Percentiles rank a stretch among this genome's conserved stretches.
phyloP scores from a whole-genome alignment of 2,329 filamentous ascomycete genomes.

The Aureobasidium sp. region DNA sequence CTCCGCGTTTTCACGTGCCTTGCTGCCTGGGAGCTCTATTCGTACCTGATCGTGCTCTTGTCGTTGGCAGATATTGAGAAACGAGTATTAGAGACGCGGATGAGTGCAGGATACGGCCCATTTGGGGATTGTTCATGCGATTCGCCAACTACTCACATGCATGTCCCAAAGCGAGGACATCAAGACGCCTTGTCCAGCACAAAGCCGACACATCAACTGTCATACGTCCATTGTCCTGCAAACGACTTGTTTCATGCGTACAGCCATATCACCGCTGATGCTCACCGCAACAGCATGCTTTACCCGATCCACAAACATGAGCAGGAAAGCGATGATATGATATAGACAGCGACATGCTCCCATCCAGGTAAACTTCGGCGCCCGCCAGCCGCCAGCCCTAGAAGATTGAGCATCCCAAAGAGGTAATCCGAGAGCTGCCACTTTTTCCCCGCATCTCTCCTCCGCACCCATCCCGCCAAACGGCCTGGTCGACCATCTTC shows the following conservation, averaged over 20 bases:
- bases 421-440: not conserved
- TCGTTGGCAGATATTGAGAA: not conserved
- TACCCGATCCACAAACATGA: not conserved
- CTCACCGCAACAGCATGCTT: not conserved
- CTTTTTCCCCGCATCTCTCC: not conserved
- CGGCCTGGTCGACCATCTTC: not conserved
- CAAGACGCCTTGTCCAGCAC: not conserved
- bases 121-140: not conserved
- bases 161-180: too few relatives aligned
- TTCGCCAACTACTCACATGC: not conserved
- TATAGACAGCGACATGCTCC: not conserved
- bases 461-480: not conserved
- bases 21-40: not conserved
- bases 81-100: too few relatives aligned
- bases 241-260: not conserved
- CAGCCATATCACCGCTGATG: not conserved
- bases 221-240: not conserved
- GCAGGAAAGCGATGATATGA: not conserved
- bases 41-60: not conserved
- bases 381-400: not conserved
- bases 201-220: not conserved
- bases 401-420: not conserved
- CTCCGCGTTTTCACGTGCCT: not conserved
- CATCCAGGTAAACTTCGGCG: not conserved
- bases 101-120: not conserved